phyloP scores from a whole-genome alignment of 129 eudicot species.

The Lactuca sativa region DNA sequence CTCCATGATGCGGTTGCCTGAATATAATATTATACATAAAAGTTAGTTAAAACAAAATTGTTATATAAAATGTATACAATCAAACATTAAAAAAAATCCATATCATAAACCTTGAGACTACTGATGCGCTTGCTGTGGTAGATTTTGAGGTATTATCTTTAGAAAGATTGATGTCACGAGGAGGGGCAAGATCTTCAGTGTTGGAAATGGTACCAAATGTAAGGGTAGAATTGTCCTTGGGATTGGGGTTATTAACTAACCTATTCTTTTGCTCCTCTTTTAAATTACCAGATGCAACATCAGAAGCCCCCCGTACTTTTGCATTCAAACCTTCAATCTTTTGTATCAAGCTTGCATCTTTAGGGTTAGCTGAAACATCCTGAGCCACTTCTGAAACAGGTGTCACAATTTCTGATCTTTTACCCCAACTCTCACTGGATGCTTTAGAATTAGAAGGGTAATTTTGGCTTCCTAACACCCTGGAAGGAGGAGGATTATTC shows the following conservation, averaged over 20 bases:
- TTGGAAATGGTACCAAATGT: constrained; percentile 38
- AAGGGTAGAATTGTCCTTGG: constrained; percentile 27
- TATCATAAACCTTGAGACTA: constrained; percentile 42
- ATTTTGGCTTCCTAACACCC: constrained; percentile 1
- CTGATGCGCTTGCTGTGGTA: constrained; percentile 27
- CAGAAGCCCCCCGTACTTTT: constrained; percentile 75
- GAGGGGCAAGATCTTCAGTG: constrained; percentile 29
- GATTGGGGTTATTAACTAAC: constrained; percentile 27
- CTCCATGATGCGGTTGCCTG: constrained; percentile 60
- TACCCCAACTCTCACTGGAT: constrained; percentile 37
- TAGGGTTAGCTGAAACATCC: constrained; percentile 35
- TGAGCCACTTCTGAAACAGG: constrained; percentile 33
- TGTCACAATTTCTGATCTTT: constrained; percentile 36
- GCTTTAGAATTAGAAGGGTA: constrained; percentile 31
- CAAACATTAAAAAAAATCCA: constrained; percentile 12
- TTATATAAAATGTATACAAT: background rate
- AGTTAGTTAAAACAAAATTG: constrained; percentile 19
- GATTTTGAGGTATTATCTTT: constrained; percentile 29
- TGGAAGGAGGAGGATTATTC: constrained; percentile 10
- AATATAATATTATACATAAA: background rate
- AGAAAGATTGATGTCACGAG: background rate
- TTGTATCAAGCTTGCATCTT: constrained; percentile 64
- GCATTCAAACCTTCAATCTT: constrained; percentile 87
- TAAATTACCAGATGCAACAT: constrained; percentile 34
- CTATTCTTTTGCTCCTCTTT: constrained; percentile 49